Evolutionary conservation across 805 yeast genomes (phyloP).

Genomic region (Saccharomyces cerevisiae): DNA sequence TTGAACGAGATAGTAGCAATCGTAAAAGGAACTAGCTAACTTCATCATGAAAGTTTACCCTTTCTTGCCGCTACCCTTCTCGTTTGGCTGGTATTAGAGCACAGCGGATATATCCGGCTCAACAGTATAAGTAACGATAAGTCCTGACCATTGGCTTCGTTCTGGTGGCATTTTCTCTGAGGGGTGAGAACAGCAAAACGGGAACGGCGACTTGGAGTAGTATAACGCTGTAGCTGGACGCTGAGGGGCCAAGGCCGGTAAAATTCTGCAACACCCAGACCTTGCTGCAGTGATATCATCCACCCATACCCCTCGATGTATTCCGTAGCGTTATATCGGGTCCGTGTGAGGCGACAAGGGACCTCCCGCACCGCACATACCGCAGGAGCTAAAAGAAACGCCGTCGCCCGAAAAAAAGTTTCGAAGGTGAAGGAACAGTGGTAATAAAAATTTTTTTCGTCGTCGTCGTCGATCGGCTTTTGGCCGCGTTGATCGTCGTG

Average conservation of each 20-base stretch:
- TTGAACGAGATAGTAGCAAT: too few species aligned
- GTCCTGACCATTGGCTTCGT: neutral
- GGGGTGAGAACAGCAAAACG: neutral
- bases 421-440: neutral
- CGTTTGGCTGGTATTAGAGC: neutral
- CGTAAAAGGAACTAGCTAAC: too few species aligned
- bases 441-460: neutral
- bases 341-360: neutral
- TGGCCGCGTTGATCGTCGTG: neutral
- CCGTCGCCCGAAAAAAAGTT: neutral
- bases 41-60: neutral
- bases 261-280: neutral
- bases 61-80: neutral
- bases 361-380: neutral
- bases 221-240: neutral
- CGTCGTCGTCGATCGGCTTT: conserved; percentile 2
- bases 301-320: neutral
- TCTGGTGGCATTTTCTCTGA: neutral
- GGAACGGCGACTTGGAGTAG: neutral
- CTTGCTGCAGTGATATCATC: neutral
- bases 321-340: neutral
- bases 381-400: neutral
- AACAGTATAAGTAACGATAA: neutral
- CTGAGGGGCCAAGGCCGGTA: neutral
- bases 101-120: neutral